Percentiles rank a stretch among this genome's conserved stretches.
phyloP scores from a whole-genome alignment of 345 rosid genomes.

The Boechera divaricarpa region DNA sequence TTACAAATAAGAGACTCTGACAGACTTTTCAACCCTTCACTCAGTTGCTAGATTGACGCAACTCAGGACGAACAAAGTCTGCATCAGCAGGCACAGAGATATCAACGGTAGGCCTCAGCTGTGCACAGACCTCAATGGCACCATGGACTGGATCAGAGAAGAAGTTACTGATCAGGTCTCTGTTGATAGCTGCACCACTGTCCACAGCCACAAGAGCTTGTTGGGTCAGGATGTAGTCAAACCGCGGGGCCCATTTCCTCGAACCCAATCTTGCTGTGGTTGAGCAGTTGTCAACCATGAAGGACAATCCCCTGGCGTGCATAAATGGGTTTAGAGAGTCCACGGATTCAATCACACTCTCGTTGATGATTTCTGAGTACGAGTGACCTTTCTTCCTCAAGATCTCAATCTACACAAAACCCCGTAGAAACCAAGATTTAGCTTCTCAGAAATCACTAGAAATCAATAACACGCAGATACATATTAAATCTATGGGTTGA shows the following conservation, averaged over 20 bases:
- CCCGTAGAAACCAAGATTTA: slow-evolving; percentile 4
- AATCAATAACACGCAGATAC: neutral
- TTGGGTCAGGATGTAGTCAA: slow-evolving; percentile 79
- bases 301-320: slow-evolving; percentile 96
- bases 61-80: slow-evolving; percentile 91
- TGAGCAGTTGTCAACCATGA: slow-evolving; percentile 96
- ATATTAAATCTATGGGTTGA: neutral
- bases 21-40: slow-evolving; percentile 14
- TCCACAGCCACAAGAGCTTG: slow-evolving; percentile 83
- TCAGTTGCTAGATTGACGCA: slow-evolving; percentile 71
- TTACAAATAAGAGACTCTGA: slow-evolving; percentile 23
- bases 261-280: slow-evolving; percentile 94
- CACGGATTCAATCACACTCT: slow-evolving; percentile 88
- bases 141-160: slow-evolving; percentile 85
- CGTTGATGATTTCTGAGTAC: slow-evolving; percentile 90
- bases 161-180: slow-evolving; percentile 88
- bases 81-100: slow-evolving; percentile 89
- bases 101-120: slow-evolving; percentile 84
- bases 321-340: slow-evolving; percentile 95
- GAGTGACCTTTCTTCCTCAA: slow-evolving; percentile 98
- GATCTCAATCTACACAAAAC: slow-evolving; percentile 67
- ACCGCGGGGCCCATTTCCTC: slow-evolving; percentile 94
- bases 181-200: slow-evolving; percentile 60
- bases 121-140: slow-evolving; percentile 82
- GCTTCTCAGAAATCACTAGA: neutral